Conservation (phyloP, 805 yeast genomes). For the Candida saitoana region DNA sequence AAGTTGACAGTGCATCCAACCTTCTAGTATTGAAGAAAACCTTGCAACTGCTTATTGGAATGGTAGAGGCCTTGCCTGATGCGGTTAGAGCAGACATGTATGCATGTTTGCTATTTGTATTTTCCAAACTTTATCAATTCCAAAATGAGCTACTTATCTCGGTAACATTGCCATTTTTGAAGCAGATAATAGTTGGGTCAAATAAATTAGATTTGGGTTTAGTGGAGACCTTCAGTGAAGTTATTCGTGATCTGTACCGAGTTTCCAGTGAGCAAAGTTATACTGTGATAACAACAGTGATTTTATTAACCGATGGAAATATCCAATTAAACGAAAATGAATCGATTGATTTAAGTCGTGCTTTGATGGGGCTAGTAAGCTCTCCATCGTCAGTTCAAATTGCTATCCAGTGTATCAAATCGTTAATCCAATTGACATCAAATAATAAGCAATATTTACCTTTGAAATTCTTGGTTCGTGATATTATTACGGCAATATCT, state of each 20-base stretch:
- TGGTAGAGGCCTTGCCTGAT: conserved; percentile 62
- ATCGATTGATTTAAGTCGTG: conserved; percentile 16
- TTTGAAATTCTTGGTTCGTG: conserved; percentile 45
- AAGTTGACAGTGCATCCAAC: conserved; percentile 34
- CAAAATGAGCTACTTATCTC: conserved; percentile 42
- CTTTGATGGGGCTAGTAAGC: conserved; percentile 22
- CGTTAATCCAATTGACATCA: conserved; percentile 42
- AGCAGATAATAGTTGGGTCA: conserved; percentile 26
- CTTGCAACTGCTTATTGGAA: conserved; percentile 52
- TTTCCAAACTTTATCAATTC: conserved; percentile 52
- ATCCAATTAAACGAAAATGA: conserved; percentile 23
- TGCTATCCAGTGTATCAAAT: conserved; percentile 55
- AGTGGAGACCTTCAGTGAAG: conserved; percentile 22
- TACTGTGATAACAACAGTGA: conserved; percentile 30
- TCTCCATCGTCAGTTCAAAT: conserved; percentile 21
- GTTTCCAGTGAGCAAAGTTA: conserved; percentile 18
- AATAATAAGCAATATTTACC: conserved; percentile 26
- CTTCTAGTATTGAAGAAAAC: conserved; percentile 44
- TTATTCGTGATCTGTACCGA: conserved; percentile 17
- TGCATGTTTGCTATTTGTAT: conserved; percentile 62
- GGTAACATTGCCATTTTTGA: conserved; percentile 43
- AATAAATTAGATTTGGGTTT: conserved; percentile 16
- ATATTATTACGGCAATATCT: conserved; percentile 30
- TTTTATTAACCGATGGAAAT: conserved; percentile 34
- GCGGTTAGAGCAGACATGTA: conserved; percentile 67